These are phyloP conservation scores for Paraphaeosphaeria sporulosa DNA, from an alignment of 2,329 filamentous ascomycete genomes.

Conservation along the genomic window DNA sequence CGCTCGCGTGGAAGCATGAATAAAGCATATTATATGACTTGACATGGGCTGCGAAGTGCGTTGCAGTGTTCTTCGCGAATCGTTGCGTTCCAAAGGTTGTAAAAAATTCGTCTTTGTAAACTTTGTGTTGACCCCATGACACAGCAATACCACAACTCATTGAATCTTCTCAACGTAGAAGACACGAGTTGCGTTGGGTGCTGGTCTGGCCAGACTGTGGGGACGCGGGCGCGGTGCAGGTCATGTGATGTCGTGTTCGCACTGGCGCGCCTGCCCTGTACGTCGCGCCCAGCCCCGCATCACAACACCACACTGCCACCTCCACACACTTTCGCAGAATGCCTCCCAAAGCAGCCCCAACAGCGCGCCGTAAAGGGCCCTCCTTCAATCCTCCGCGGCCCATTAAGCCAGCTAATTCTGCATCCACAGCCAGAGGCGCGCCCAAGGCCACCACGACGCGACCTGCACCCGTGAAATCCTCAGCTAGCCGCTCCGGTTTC, in stretches of 20 bases:
- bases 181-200: not conserved
- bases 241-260: slow-evolving; percentile 16
- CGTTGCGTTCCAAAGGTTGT: not conserved
- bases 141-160: not conserved
- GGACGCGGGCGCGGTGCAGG: slow-evolving; percentile 4
- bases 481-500: slow-evolving; percentile 28
- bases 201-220: not conserved
- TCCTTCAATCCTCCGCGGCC: slow-evolving; percentile 49
- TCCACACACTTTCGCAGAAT: slow-evolving; percentile 18
- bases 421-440: slow-evolving; percentile 32
- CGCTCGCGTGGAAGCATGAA: slow-evolving; percentile 9
- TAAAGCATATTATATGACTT: not conserved
- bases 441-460: slow-evolving; percentile 27
- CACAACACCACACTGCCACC: slow-evolving; percentile 2
- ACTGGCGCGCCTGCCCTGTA: not conserved
- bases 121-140: not conserved
- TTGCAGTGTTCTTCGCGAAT: not conserved
- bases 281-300: slow-evolving; percentile 1
- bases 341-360: slow-evolving; percentile 35
- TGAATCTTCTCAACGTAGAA: not conserved
- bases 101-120: not conserved
- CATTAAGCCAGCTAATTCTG: slow-evolving; percentile 32
- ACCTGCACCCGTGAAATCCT: slow-evolving; percentile 31
- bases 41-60: not conserved
- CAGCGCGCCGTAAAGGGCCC: slow-evolving; percentile 39